Evolutionary conservation across 2,329 filamentous ascomycete genomes (phyloP).

Genomic region (Ascochyta pisi): DNA sequence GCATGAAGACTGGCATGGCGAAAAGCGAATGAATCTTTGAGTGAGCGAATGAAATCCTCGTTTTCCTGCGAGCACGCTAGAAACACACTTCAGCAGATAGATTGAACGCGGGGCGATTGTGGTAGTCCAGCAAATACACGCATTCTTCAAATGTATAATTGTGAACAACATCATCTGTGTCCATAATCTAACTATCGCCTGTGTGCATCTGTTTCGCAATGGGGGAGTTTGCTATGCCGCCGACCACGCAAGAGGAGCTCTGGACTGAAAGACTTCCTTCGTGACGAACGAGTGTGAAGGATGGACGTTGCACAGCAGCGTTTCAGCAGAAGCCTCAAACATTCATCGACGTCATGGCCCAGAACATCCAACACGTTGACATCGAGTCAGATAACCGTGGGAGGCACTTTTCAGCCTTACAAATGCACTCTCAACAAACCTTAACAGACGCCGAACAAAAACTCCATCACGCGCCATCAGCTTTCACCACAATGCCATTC

Average conservation of each 20-base stretch:
- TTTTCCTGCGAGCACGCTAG: neutral
- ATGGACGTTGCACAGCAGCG: too few species aligned
- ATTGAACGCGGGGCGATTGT: neutral
- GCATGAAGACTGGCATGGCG: neutral
- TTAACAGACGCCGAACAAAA: neutral
- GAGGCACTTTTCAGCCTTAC: slow-evolving; percentile 3
- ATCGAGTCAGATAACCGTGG: neutral
- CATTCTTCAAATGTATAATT: neutral
- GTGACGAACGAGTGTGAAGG: too few species aligned
- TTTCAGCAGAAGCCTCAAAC: too few species aligned
- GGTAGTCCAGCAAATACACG: neutral
- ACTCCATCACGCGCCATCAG: neutral
- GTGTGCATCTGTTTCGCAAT: too few species aligned
- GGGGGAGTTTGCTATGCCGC: too few species aligned
- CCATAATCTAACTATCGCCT: too few species aligned
- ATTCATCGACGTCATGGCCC: neutral
- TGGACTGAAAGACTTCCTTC: too few species aligned
- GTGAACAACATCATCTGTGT: neutral
- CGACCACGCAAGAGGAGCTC: too few species aligned
- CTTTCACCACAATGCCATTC: neutral
- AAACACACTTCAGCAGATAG: neutral
- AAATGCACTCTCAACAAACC: slow-evolving; percentile 10
- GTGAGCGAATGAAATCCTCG: neutral
- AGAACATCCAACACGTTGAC: neutral
- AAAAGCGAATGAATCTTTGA: neutral